Evolutionary conservation across 768 basidiomycete genomes (phyloP).

Genomic region (Lactifluus volemus): DNA sequence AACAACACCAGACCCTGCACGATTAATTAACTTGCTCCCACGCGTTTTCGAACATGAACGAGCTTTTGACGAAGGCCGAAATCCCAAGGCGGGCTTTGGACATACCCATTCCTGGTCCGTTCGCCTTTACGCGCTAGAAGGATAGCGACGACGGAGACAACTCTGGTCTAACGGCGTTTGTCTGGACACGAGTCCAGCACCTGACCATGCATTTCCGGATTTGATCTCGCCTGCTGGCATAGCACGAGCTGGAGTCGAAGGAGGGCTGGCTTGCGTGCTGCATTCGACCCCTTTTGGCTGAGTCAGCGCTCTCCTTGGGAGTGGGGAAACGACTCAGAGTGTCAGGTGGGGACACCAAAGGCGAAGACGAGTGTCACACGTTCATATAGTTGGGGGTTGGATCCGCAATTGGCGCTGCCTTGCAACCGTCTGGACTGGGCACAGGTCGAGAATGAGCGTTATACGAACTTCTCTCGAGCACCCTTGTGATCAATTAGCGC

Average conservation of each 20-base stretch:
- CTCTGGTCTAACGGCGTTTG: neutral
- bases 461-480: neutral
- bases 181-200: neutral
- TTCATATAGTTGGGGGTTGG: neutral
- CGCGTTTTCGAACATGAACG: neutral
- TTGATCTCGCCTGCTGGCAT: neutral
- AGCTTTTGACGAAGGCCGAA: neutral
- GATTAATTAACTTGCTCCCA: neutral
- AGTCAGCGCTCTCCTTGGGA: neutral
- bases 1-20: neutral
- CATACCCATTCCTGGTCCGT: neutral
- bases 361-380: neutral
- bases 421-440: neutral
- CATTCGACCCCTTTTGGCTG: neutral
- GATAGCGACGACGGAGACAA: neutral
- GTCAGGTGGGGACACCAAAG: neutral
- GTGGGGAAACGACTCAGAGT: neutral
- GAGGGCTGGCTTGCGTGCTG: neutral
- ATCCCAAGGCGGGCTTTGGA: neutral
- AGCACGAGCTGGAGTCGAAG: neutral
- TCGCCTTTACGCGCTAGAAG: slow-evolving; percentile 2
- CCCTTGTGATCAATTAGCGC: neutral
- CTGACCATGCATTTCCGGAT: neutral
- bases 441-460: neutral
- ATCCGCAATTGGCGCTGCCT: neutral